Evolutionary conservation across 73 alveolate species (phyloP).

Genomic region (Tetrahymena elliotti): DNA sequence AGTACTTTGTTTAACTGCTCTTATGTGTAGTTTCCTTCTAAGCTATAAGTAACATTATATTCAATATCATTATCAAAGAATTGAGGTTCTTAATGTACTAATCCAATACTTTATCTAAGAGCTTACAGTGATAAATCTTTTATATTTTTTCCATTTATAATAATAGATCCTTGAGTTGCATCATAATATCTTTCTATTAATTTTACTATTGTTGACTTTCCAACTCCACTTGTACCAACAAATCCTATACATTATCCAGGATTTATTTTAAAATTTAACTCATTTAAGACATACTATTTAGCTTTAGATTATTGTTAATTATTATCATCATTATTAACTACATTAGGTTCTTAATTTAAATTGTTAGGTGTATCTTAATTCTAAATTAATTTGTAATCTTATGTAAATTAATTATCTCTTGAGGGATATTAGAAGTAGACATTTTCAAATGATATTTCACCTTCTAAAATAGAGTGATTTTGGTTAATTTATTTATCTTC

Average conservation of each 20-base stretch:
- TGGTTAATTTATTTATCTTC: background rate
- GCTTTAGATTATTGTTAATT: slow-evolving; percentile 36
- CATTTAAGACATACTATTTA: slow-evolving; percentile 13
- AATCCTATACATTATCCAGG: slow-evolving; percentile 63
- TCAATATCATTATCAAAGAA: slow-evolving; percentile 58
- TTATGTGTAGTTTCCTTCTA: slow-evolving; percentile 30
- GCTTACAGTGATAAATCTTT: slow-evolving; percentile 36
- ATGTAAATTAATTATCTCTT: background rate
- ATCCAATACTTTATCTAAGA: slow-evolving; percentile 38
- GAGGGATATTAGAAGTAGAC: background rate
- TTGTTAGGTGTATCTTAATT: background rate
- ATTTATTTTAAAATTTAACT: slow-evolving; percentile 41
- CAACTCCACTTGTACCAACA: slow-evolving; percentile 87
- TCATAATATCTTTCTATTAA: slow-evolving; percentile 72
- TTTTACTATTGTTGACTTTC: slow-evolving; percentile 77
- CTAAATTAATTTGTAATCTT: background rate
- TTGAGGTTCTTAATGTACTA: slow-evolving; percentile 79
- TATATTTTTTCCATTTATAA: slow-evolving; percentile 48
- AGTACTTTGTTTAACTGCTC: slow-evolving; percentile 49
- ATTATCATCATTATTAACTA: background rate
- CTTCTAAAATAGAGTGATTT: background rate
- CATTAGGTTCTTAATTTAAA: background rate
- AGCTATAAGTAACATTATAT: slow-evolving; percentile 66
- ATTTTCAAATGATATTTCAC: background rate
- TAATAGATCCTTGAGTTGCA: slow-evolving; percentile 51